Evolutionary conservation across 1,139 yeast genomes (phyloP), one percentile per base, ranked within the genome.

Genomic region (Yamadazyma triangularis): DNA sequence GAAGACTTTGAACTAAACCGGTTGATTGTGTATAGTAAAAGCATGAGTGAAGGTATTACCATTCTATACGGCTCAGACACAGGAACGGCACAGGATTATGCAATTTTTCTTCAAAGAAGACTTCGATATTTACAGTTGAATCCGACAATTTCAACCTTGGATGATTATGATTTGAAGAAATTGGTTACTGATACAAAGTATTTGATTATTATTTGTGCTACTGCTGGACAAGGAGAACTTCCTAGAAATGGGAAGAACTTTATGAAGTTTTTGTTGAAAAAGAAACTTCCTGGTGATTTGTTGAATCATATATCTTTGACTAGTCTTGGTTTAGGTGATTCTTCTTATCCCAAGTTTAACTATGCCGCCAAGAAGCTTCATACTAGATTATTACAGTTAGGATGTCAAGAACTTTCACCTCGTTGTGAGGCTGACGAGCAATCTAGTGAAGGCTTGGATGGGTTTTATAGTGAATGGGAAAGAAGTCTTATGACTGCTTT

Each of bases 271-370:
- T 55, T 91, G 40, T 70, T 87, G 38, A 74, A 75, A 48, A 76
- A 70, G 50, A 79, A 77, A 42, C 69, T 91, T 7, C 91, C 95
- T 0, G 25, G 43, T 1, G 77, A 77, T 47, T 60, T 87, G 27
- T 60, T 89, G 25, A 70, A 70, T 36, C 86, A 81, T 48, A 48
- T 86, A 10, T 53, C 64, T 19, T 68, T 88, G 41, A 75, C 91
- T 3, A 71, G 88, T 2, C 80, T 91, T 51, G 99, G 98, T 0
- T 60, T 93, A 2, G 99, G 99, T n/a, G 97, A 91, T 52, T 81
- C 96, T 0, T 82, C 95, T 2, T 91, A 91, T 50, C 83, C 94
- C 4, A 74, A 81, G 44, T 89, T 77, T 59, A 91, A 91, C 56
- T 80, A 80, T 69, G 96, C 96, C 9, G 74, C 84, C 23, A 73